A percentile compares a stretch with the other conserved stretches of the same genome.
Evolutionary conservation across 1,139 yeast species (phyloP).

Genomic region (Yamadazyma mexicana): DNA sequence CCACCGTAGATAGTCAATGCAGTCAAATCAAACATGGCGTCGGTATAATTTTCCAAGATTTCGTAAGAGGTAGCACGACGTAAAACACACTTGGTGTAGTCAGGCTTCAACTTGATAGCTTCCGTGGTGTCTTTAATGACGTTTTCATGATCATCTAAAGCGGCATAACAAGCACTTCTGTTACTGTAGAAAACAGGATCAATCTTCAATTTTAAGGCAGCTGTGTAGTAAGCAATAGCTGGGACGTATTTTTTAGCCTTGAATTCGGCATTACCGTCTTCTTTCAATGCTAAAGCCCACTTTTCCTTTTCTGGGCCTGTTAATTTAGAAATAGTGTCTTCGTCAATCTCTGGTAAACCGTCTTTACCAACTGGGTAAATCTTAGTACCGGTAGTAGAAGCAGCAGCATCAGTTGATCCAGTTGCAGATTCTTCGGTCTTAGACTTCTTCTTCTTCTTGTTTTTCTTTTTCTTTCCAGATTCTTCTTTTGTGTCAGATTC

Average conservation of each 20-base stretch:
- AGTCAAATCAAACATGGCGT: slow-evolving; percentile 90
- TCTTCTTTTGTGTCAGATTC: slow-evolving; percentile 30
- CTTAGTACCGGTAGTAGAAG: slow-evolving; percentile 11
- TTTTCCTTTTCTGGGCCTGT: slow-evolving; percentile 58
- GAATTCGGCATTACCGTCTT: slow-evolving; percentile 83
- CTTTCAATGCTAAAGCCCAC: slow-evolving; percentile 78
- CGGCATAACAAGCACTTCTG: slow-evolving; percentile 93
- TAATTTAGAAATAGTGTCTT: slow-evolving; percentile 47
- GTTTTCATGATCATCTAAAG: slow-evolving; percentile 73
- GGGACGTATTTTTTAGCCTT: slow-evolving; percentile 65
- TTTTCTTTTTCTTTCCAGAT: slow-evolving; percentile 31
- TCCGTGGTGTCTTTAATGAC: slow-evolving; percentile 85
- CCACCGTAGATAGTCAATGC: slow-evolving; percentile 78
- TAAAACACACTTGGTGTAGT: slow-evolving; percentile 83
- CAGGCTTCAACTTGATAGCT: slow-evolving; percentile 84
- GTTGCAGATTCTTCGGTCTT: slow-evolving; percentile 19
- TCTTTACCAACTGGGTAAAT: slow-evolving; percentile 49
- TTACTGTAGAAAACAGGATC: slow-evolving; percentile 93
- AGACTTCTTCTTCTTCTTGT: slow-evolving; percentile 33
- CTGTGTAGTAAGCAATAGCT: slow-evolving; percentile 76
- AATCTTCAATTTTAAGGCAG: slow-evolving; percentile 69
- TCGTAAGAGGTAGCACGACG: slow-evolving; percentile 86
- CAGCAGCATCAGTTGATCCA: slow-evolving; percentile 4
- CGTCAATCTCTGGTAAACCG: slow-evolving; percentile 58
- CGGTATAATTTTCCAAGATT: slow-evolving; percentile 70